phyloP scores from a whole-genome alignment of 2,329 filamentous ascomycete species.

The Arthroderma sp. region DNA sequence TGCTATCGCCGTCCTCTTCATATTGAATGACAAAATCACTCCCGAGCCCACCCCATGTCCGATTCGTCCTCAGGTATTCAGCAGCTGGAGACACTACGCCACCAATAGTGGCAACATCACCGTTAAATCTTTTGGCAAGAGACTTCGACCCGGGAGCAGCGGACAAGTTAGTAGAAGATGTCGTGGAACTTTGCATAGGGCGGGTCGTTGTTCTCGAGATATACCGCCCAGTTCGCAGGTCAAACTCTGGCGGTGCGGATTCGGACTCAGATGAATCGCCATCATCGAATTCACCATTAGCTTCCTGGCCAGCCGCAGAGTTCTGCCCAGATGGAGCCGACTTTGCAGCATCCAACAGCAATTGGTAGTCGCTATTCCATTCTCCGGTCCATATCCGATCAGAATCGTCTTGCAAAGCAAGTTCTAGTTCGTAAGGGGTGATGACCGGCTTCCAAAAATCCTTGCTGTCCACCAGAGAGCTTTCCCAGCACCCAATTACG shows the following conservation, averaged over 20 bases:
- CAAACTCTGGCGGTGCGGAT: conserved; percentile 70
- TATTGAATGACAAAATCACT: conserved; percentile 61
- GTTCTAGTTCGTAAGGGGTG: conserved; percentile 82
- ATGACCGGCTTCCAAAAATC: conserved; percentile 81
- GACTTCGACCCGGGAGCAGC: conserved; percentile 29
- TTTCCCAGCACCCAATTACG: conserved; percentile 96
- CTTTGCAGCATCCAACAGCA: conserved; percentile 37
- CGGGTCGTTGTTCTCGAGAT: conserved; percentile 61
- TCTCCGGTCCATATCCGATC: conserved; percentile 72
- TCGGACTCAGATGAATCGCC: conserved; percentile 51
- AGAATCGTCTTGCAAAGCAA: conserved; percentile 62
- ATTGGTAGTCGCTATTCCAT: conserved; percentile 80
- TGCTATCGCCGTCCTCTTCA: conserved; percentile 43
- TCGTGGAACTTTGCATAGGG: conserved; percentile 27
- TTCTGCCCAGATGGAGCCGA: conserved; percentile 12
- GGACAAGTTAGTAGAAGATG: neutral
- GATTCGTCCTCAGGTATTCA: conserved; percentile 65
- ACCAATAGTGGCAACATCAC: conserved; percentile 68
- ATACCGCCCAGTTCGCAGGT: conserved; percentile 76
- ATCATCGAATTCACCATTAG: conserved; percentile 34
- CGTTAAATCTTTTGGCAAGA: conserved; percentile 51
- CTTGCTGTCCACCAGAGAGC: conserved; percentile 75
- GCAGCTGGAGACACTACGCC: conserved; percentile 84
- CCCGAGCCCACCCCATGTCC: conserved; percentile 85
- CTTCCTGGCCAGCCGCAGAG: conserved; percentile 5